Base-by-base conservation (phyloP, 2,329 filamentous ascomycete genomes). In the Cladosporium sp. region DNA sequence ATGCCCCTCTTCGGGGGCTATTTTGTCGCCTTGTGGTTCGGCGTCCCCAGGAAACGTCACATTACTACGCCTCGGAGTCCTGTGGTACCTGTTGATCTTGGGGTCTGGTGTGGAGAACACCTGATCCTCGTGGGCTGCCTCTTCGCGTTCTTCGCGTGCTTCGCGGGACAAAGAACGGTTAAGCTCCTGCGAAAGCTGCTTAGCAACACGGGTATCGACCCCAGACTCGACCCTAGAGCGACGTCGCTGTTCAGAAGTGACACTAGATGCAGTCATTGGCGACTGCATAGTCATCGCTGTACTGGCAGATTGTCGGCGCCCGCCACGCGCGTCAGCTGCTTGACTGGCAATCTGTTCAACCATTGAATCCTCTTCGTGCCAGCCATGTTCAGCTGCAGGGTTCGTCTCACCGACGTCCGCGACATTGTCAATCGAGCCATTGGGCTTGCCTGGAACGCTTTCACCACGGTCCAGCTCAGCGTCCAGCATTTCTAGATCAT, bases 401-500 rank as follows among this genome's bases (percentile, higher is more conserved):
- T 47, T 12, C n/a, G 41, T 11, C 41, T 47, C 8, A 44, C 15
- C n/a, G 38, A 1, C 38, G 14, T n/a, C 15, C 15, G 18, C 38
- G 15, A 41, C 38, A n/a, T 41, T 7, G 38, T 41, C 38, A n/a
- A 41, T 41, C 38, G 38, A 41, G 15, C 38, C 38, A 18, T n/a
- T 44, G 8, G 38, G 18, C 18, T 44, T 44, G 15, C 38, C 38
- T 18, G 18, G 10, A n/a, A n/a, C 1, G 38, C 18, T 10, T n/a
- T 24, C 41, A 30, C 38, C 34, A 21, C 32, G 15, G 1, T 52
- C 34, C 5, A 64, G 18, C 18, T 57, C 51, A 11, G 34, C 57
- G 18, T 65, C 57, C 44, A 65, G 32, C 64, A 65, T 60, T 10
- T 52, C 44, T 2, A 65, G 15, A 34, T 65, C 64, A 24, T 65